Base-by-base conservation (phyloP, 306 rosid species). In the Vigna nakashimae region DNA sequence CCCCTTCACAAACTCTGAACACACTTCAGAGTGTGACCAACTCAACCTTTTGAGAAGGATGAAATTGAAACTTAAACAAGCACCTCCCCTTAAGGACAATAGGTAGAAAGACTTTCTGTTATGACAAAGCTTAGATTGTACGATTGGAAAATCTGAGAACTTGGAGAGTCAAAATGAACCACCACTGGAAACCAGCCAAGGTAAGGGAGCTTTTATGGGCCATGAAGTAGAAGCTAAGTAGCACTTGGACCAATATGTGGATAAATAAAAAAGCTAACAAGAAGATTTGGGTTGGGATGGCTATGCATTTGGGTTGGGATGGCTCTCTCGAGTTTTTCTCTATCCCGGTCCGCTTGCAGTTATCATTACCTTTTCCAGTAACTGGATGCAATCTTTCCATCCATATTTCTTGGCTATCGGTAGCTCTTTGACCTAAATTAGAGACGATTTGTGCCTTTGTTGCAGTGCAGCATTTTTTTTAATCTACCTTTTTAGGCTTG, bases 71-170 rank as follows among this genome's bases (percentile, higher is more conserved):
- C 55, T 16, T 18, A 12, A 17, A 43, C 26, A 48, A 42, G 17
- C 28, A 40, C 59, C 18, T 53, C 49, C 46, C 46, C 65, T 40
- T 53, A 14, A 68, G 17, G 45, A 68, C 64, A 45, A 77, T 1
- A 8, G 24, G 57, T 17, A 40, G 6, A 49, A 63, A 63, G 16
- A 11, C 57, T 52, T 52, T n/a, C 57, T 52, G 57, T 6, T 52
- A 30, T 52, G 57, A 17, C 24, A n/a, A 3, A 9, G 11, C 4
- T 7, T 52, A 24, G 57, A 52, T 52, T 52, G 24, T 52, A 22
- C 12, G 24, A 52, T 52, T 20, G 57, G 57, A 52, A 52, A 52
- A n/a, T n/a, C 7, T 38, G 58, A 17, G 26, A 52, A 17, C 58
- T 52, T 17, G 58, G 58, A 52, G 26, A 26, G 13, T 17, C 26